phyloP scores from a whole-genome alignment of 768 basidiomycete species.

The Auricularia sp. region DNA sequence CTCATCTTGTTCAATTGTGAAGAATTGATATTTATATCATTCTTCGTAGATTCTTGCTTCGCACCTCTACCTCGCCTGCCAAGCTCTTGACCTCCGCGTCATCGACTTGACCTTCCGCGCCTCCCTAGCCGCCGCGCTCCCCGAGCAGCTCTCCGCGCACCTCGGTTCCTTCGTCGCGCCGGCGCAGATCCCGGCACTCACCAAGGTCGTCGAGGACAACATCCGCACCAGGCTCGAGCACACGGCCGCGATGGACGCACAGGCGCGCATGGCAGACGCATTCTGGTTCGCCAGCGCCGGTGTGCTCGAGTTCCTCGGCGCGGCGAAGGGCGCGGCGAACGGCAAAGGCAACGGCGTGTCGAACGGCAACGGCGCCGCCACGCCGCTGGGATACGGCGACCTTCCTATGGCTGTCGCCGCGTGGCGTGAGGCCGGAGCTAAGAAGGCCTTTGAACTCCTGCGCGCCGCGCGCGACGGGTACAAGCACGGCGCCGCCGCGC shows the following conservation, averaged over 20 bases:
- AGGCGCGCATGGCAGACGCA: background rate
- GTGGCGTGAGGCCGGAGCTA: background rate
- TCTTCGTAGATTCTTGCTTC: conserved; percentile 14
- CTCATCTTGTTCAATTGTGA: background rate
- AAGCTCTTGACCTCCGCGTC: conserved; percentile 21
- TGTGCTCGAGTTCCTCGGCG: background rate
- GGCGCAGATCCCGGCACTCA: background rate
- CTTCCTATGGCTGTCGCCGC: background rate
- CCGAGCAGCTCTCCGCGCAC: background rate
- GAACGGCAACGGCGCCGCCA: background rate
- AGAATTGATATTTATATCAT: background rate
- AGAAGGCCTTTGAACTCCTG: background rate
- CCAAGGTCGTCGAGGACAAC: background rate
- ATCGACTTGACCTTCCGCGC: conserved; percentile 17
- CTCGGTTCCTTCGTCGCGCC: background rate
- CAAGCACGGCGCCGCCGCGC: conserved; percentile 41
- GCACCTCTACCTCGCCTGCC: conserved; percentile 18
- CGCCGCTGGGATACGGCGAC: background rate
- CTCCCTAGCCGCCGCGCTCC: conserved; percentile 5
- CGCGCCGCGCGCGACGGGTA: conserved; percentile 36
- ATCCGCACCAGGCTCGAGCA: background rate
- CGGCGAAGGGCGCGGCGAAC: background rate
- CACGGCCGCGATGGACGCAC: background rate
- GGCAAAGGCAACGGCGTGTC: background rate
- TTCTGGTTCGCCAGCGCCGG: too few relatives aligned